phyloP scores from a whole-genome alignment of 306 rosid genomes.

The Mimosa pudica region DNA sequence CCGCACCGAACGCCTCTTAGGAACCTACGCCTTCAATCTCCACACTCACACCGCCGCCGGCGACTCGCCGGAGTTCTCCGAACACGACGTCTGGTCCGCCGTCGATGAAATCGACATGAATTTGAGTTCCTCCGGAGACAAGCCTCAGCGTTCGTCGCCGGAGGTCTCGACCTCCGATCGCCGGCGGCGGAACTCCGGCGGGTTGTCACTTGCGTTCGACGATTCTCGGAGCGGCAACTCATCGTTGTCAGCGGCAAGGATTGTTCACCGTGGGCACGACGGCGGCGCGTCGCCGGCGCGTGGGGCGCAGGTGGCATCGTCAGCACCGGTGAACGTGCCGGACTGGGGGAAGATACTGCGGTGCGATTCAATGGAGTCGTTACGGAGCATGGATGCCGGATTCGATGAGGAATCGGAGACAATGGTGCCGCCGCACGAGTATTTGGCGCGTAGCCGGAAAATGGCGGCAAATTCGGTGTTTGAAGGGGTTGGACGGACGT shows the following conservation, averaged over 20 bases:
- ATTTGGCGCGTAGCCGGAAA: slow-evolving; percentile 65
- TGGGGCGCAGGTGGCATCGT: slow-evolving; percentile 63
- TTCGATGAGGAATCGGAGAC: slow-evolving; percentile 53
- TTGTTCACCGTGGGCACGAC: slow-evolving; percentile 69
- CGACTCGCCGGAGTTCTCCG: slow-evolving; percentile 70
- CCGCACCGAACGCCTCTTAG: slow-evolving; percentile 76
- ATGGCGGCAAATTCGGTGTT: slow-evolving; percentile 77
- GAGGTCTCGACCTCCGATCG: slow-evolving; percentile 33
- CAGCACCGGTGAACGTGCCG: slow-evolving; percentile 91
- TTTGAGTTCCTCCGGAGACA: slow-evolving; percentile 28
- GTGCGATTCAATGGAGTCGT: slow-evolving; percentile 75
- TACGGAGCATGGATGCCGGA: slow-evolving; percentile 47
- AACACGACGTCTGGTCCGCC: slow-evolving; percentile 84
- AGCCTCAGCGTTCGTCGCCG: slow-evolving; percentile 32
- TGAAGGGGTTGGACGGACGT: slow-evolving; percentile 92
- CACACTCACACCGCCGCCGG: slow-evolving; percentile 35
- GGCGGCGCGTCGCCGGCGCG: slow-evolving; percentile 41
- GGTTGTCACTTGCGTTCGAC: background rate
- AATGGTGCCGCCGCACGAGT: slow-evolving; percentile 92
- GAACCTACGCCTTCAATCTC: slow-evolving; percentile 49
- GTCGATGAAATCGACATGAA: slow-evolving; percentile 37
- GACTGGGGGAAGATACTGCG: slow-evolving; percentile 99
- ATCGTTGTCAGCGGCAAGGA: slow-evolving; percentile 41
- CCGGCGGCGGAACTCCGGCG: slow-evolving; percentile 40
- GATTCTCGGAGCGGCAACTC: slow-evolving; percentile 1